Conservation (phyloP, 2,329 filamentous ascomycete genomes). For the Ilyonectria sp. region DNA sequence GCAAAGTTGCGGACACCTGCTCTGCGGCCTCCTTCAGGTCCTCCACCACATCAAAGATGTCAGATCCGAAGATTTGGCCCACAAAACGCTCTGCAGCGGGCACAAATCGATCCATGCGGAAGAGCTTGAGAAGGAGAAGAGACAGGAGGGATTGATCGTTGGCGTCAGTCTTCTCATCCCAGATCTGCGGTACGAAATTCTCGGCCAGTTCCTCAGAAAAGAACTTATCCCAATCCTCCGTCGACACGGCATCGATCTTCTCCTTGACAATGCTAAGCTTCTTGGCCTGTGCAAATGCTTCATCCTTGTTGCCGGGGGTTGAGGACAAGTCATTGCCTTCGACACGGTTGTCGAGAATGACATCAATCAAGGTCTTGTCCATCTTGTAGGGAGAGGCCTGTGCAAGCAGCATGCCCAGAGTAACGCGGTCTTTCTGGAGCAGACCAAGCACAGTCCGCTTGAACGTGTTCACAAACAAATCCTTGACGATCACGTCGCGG, state of each 20-base stretch:
- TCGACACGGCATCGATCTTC: slow-evolving; percentile 73
- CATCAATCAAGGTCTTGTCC: slow-evolving; percentile 91
- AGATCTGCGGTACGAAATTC: slow-evolving; percentile 82
- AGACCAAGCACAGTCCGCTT: slow-evolving; percentile 94
- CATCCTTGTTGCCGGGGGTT: slow-evolving; percentile 73
- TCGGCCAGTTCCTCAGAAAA: slow-evolving; percentile 89
- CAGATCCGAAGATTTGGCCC: slow-evolving; percentile 84
- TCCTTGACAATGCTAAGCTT: slow-evolving; percentile 83
- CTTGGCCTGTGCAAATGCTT: slow-evolving; percentile 77
- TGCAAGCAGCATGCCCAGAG: slow-evolving; percentile 92
- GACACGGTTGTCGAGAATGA: slow-evolving; percentile 84
- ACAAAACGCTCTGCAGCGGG: slow-evolving; percentile 95
- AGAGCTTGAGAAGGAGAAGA: slow-evolving; percentile 93
- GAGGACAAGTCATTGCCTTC: slow-evolving; percentile 86
- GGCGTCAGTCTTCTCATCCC: slow-evolving; percentile 73
- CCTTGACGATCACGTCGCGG: slow-evolving; percentile 90
- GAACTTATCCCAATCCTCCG: slow-evolving; percentile 84
- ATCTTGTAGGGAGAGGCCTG: slow-evolving; percentile 97
- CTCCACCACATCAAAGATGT: slow-evolving; percentile 86
- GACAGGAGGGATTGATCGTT: slow-evolving; percentile 85
- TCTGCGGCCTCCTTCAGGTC: slow-evolving; percentile 89
- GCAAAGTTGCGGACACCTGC: slow-evolving; percentile 86
- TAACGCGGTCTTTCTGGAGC: slow-evolving; percentile 94
- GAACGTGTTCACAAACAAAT: slow-evolving; percentile 92
- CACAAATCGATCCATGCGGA: slow-evolving; percentile 95